phyloP scores from a whole-genome alignment of 2,329 filamentous ascomycete species.

The Mariannaea elegans region DNA sequence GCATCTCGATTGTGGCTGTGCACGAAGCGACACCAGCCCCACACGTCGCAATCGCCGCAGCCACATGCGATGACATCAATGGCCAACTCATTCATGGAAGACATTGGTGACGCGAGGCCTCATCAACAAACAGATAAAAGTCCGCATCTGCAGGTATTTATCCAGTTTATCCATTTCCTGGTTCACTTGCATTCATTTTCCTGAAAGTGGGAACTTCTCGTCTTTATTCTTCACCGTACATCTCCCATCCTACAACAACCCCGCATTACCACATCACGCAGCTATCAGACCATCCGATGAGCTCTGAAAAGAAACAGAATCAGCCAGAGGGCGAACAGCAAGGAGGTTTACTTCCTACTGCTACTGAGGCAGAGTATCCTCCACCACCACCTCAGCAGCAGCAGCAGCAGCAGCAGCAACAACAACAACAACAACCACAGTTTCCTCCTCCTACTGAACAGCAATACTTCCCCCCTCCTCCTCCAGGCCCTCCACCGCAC shows the following conservation, averaged over 20 bases:
- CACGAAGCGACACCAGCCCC: slow-evolving; percentile 25
- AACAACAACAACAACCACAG: background rate
- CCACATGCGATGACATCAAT: slow-evolving; percentile 39
- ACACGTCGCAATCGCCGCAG: slow-evolving; percentile 29
- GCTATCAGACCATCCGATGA: background rate
- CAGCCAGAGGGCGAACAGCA: slow-evolving; percentile 10
- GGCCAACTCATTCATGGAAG: slow-evolving; percentile 4
- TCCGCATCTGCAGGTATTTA: background rate
- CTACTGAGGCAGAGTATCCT: background rate
- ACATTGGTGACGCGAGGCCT: slow-evolving; percentile 26
- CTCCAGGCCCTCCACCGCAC: slow-evolving; percentile 33
- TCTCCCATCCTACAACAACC: background rate
- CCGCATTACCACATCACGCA: slow-evolving; percentile 6
- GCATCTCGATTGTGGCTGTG: slow-evolving; percentile 31
- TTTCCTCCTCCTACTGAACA: slow-evolving; percentile 21
- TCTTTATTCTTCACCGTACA: background rate
- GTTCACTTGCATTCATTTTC: background rate
- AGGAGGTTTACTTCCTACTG: slow-evolving; percentile 3
- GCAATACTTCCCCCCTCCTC: slow-evolving; percentile 38
- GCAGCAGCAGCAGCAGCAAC: background rate
- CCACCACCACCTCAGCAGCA: background rate
- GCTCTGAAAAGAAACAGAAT: slow-evolving; percentile 13
- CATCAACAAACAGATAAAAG: slow-evolving; percentile 3
- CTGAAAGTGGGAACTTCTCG: background rate
- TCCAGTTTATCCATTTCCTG: background rate